Evolutionary conservation across 2,329 filamentous ascomycete species (phyloP), one percentile per base, ranked within the genome.

Genomic region (Colletotrichum sp.): DNA sequence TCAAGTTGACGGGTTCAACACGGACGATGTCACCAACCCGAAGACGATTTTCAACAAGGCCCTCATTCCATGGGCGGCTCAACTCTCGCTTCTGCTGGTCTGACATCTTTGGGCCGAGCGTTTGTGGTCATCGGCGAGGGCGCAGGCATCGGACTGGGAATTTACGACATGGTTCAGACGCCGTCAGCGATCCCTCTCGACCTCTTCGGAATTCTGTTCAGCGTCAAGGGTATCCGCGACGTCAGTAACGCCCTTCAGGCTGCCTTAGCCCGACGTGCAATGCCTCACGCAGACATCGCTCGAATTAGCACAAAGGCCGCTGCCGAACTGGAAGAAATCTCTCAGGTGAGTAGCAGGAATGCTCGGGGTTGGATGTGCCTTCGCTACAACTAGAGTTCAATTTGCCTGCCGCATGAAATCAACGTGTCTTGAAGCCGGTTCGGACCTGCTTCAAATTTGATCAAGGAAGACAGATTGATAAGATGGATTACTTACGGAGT

Each of bases 301-400:
- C 39, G 39, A 1, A n/a, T 49, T 12, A 49, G 39, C 18, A 49
- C 5, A 12, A 49, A 49, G 39, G 18, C 0, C 6, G 39, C 39
- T 21, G 3, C 39, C 18, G 9, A 49, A 49, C 0, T 49, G 39
- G 39, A 49, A 49, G 3, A 49, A 6, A 49, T 49, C 39, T 49
- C 39, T 0, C 3, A 0, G 39, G 39, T 49, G 3, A 49, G 9
- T n/a, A n/a, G 18, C 18, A n/a, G 39, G 18, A 2, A 49, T 12
- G 39, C 9, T n/a, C 18, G 18, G 9, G 39, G 39, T 6, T n/a
- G 39, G 3, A 49, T 12, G 3, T 49, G 39, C 18, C 5, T 49
- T 49, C 18, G 3, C 12, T 49, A n/a, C 9, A 49, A 49, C 0
- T 49, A n/a, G 39, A 49, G 18, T 21, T n/a, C 0, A 49, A 21